Evolutionary conservation across 257 asterid species (phyloP).

Genomic region (Knoxia roxburghii): DNA sequence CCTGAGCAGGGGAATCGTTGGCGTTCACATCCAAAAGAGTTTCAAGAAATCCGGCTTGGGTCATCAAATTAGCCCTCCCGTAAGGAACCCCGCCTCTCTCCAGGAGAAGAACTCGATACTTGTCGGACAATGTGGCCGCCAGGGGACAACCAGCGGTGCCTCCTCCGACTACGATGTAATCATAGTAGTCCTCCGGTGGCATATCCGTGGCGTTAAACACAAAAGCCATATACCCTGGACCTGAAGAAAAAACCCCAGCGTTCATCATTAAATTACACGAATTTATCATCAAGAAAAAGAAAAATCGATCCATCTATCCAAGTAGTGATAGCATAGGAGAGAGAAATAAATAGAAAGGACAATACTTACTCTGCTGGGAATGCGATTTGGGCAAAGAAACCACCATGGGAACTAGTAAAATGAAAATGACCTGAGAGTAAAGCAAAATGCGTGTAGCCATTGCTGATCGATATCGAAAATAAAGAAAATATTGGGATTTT

Average conservation of each 20-base stretch:
- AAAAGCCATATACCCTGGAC: constrained; percentile 50
- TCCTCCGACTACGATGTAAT: constrained; percentile 69
- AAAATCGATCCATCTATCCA: not conserved
- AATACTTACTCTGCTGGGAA: constrained; percentile 49
- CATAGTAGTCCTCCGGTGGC: constrained; percentile 49
- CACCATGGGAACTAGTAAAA: constrained; percentile 26
- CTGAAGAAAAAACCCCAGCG: constrained; percentile 26
- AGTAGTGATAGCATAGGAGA: not conserved
- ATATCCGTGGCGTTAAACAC: constrained; percentile 60
- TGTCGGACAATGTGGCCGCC: constrained; percentile 76
- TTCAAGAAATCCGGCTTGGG: constrained; percentile 61
- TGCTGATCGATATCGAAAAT: not conserved
- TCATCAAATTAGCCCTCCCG: constrained; percentile 58
- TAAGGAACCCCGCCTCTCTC: constrained; percentile 80
- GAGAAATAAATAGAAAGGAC: not conserved
- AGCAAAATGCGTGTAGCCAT: constrained; percentile 29
- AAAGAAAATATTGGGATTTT: constrained; percentile 5
- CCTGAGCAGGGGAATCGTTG: constrained; percentile 65
- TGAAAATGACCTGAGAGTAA: constrained; percentile 14
- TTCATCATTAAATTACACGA: not conserved
- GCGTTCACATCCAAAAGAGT: constrained; percentile 50
- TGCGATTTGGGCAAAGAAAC: constrained; percentile 33
- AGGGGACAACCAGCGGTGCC: constrained; percentile 95
- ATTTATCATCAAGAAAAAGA: not conserved
- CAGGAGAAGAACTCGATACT: constrained; percentile 60